These are phyloP conservation scores for Colletotrichum australisinense DNA, from an alignment of 2,329 filamentous ascomycete species.

Conservation along the genomic window DNA sequence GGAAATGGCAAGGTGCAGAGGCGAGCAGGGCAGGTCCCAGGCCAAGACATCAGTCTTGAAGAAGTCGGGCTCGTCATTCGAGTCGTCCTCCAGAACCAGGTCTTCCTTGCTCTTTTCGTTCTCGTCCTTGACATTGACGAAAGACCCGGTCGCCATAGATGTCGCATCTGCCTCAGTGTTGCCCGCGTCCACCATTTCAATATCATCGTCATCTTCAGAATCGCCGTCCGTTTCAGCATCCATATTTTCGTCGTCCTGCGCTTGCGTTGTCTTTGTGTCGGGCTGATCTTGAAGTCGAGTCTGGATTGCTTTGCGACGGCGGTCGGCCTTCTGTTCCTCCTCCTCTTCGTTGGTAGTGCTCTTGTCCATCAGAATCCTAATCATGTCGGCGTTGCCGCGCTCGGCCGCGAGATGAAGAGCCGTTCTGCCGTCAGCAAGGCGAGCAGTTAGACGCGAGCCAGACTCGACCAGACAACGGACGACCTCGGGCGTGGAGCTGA, in stretches of 20 bases:
- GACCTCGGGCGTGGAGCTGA: constrained; percentile 75
- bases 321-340: constrained; percentile 68
- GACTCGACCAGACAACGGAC: constrained; percentile 78
- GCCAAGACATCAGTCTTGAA: constrained; percentile 83
- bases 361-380: constrained; percentile 78
- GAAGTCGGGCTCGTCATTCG: constrained; percentile 77
- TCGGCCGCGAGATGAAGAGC: constrained; percentile 85
- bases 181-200: constrained; percentile 57
- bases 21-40: constrained; percentile 81
- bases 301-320: constrained; percentile 53
- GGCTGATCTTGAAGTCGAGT: constrained; percentile 40
- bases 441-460: constrained; percentile 78
- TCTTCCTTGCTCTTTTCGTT: constrained; percentile 50
- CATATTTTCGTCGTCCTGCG: constrained; percentile 41
- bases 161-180: constrained; percentile 63
- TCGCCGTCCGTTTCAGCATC: constrained; percentile 46
- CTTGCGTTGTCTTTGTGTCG: constrained; percentile 39
- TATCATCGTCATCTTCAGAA: constrained; percentile 52
- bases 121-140: constrained; percentile 72
- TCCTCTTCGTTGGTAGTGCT: constrained; percentile 80
- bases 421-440: constrained; percentile 83
- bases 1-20: constrained; percentile 83
- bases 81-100: constrained; percentile 59
- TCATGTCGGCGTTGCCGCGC: constrained; percentile 75
- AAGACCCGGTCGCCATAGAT: constrained; percentile 76